These are phyloP conservation scores for Mortierella sp. DNA, from an alignment of 371 early-diverging fungal species.

Conservation along the genomic window DNA sequence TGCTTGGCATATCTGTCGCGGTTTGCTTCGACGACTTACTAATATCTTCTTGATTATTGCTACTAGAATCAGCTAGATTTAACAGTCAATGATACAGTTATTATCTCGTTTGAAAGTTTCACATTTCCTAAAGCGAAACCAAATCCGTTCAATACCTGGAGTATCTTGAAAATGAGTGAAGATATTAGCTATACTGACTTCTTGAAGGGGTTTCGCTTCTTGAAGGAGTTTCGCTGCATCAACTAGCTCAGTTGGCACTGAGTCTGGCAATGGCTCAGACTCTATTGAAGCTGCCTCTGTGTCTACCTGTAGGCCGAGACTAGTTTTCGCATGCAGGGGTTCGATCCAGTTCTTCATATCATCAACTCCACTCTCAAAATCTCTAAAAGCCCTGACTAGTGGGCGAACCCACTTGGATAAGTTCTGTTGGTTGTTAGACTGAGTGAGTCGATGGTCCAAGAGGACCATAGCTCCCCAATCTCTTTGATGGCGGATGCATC, in stretches of 20 bases:
- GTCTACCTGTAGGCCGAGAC: neutral
- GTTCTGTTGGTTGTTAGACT: conserved; percentile 54
- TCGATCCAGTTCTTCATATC: conserved; percentile 51
- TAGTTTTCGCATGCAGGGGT: neutral
- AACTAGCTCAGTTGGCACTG: too few species aligned
- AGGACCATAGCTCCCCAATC: conserved; percentile 81
- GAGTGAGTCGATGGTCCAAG: conserved; percentile 68
- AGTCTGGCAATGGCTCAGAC: neutral
- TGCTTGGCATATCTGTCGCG: neutral
- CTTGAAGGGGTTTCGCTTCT: too few species aligned
- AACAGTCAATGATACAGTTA: too few species aligned
- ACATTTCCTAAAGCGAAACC: too few species aligned
- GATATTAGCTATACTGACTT: too few species aligned
- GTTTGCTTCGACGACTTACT: too few species aligned
- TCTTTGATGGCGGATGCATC: conserved; percentile 92
- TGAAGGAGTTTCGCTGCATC: too few species aligned
- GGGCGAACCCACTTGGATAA: conserved; percentile 82
- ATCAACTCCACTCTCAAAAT: conserved; percentile 59
- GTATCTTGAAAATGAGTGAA: too few species aligned
- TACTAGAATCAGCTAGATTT: too few species aligned
- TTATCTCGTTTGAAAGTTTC: too few species aligned
- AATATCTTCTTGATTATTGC: too few species aligned
- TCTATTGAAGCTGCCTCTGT: neutral
- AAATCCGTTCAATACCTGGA: too few species aligned
- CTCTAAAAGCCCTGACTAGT: conserved; percentile 36